Evolutionary conservation across 75 land plant genomes (phyloP).

Genomic region (Picea glauca): DNA sequence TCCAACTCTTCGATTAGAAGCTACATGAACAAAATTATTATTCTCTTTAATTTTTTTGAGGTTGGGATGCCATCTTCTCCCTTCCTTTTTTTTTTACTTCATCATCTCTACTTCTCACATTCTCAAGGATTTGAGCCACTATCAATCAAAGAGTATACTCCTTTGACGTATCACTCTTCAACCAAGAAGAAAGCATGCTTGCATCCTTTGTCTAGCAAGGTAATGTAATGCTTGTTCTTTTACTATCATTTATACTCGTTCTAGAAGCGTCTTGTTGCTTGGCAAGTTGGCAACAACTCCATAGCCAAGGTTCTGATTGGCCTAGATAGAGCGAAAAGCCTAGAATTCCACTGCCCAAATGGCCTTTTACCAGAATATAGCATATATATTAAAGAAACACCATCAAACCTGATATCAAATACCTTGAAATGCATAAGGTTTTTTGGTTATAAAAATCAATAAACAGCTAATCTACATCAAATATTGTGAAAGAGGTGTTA

Average conservation of each 20-base stretch:
- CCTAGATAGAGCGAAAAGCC: too few relatives aligned
- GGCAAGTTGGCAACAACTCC: too few relatives aligned
- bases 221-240: not conserved
- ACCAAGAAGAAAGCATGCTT: slow-evolving; percentile 3
- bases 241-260: not conserved
- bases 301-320: too few relatives aligned
- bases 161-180: not conserved
- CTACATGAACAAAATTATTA: slow-evolving; percentile 62
- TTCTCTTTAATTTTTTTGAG: slow-evolving; percentile 63
- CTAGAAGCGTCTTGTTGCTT: too few relatives aligned
- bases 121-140: slow-evolving; percentile 65
- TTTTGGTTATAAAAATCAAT: too few relatives aligned
- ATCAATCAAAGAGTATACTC: slow-evolving; percentile 15
- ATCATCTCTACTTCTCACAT: slow-evolving; percentile 69
- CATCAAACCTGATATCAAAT: too few relatives aligned
- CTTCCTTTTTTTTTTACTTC: slow-evolving; percentile 29
- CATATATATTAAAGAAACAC: too few relatives aligned
- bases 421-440: too few relatives aligned
- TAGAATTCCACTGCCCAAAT: too few relatives aligned
- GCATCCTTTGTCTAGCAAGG: not conserved
- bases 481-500: too few relatives aligned
- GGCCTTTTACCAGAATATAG: too few relatives aligned
- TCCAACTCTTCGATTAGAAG: slow-evolving; percentile 53
- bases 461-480: too few relatives aligned
- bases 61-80: slow-evolving; percentile 21